These are phyloP conservation scores for Canavalia ensiformis DNA, from an alignment of 306 rosid species.

Conservation along the genomic window DNA sequence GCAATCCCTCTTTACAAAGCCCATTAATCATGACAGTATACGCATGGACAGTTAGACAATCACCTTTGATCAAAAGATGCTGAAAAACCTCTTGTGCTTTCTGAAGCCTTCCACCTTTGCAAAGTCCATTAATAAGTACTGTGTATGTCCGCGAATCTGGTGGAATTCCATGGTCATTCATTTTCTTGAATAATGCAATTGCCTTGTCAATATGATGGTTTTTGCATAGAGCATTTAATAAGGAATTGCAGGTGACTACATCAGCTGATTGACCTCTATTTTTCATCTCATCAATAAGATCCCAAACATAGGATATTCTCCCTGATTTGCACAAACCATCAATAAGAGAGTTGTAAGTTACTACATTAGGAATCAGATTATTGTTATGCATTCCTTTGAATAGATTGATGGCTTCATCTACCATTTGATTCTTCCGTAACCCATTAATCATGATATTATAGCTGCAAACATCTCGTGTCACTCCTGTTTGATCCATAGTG, in stretches of 20 bases:
- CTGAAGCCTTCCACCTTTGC: neutral
- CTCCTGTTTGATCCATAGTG: neutral
- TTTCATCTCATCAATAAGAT: neutral
- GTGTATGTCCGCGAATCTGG: neutral
- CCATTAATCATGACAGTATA: neutral
- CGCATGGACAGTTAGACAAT: neutral
- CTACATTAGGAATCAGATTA: neutral
- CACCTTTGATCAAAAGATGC: neutral
- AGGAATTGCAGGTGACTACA: neutral
- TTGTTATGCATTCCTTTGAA: neutral
- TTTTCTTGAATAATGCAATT: neutral
- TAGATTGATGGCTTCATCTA: conserved; percentile 34
- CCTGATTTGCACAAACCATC: neutral
- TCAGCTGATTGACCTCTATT: neutral
- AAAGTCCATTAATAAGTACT: neutral
- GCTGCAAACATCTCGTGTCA: neutral
- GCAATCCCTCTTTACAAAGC: neutral
- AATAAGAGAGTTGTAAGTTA: neutral
- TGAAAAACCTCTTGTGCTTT: neutral
- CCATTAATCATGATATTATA: neutral
- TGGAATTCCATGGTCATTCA: neutral
- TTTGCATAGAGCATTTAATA: neutral
- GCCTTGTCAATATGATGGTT: neutral
- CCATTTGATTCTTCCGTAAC: conserved; percentile 3
- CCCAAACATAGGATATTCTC: neutral